Conservation (phyloP, 1,139 yeast species). For the Suhomyces anneliseae region DNA sequence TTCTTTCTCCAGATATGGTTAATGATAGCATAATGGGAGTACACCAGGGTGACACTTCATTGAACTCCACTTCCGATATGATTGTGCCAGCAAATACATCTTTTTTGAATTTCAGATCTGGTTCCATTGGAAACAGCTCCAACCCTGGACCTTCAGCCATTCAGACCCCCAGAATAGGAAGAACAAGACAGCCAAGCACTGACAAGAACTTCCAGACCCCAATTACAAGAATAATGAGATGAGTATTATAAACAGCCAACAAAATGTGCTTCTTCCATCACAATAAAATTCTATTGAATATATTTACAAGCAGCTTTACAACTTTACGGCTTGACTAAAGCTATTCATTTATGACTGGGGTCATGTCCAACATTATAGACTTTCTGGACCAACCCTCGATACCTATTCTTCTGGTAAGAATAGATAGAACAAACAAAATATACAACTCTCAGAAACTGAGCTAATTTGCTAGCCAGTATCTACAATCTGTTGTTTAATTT, state of each 20-base stretch:
- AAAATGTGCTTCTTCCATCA: background rate
- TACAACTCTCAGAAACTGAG: too few relatives aligned
- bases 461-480: too few relatives aligned
- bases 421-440: too few relatives aligned
- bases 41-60: conserved; percentile 31
- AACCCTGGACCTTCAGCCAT: conserved; percentile 14
- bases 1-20: conserved; percentile 21
- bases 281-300: background rate
- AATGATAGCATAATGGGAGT: conserved; percentile 32
- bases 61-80: conserved; percentile 32
- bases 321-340: too few relatives aligned
- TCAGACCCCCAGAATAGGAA: conserved; percentile 42
- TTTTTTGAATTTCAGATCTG: conserved; percentile 23
- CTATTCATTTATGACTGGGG: too few relatives aligned
- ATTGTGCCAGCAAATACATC: conserved; percentile 31
- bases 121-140: conserved; percentile 16
- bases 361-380: too few relatives aligned
- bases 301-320: too few relatives aligned
- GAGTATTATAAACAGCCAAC: background rate
- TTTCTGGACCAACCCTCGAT: too few relatives aligned
- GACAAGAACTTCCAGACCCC: conserved; percentile 47
- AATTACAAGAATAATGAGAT: conserved; percentile 39
- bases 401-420: too few relatives aligned
- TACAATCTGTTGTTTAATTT: too few relatives aligned
- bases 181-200: conserved; percentile 41